Evolutionary conservation across 805 yeast genomes (phyloP).

Genomic region (Candida alai): DNA sequence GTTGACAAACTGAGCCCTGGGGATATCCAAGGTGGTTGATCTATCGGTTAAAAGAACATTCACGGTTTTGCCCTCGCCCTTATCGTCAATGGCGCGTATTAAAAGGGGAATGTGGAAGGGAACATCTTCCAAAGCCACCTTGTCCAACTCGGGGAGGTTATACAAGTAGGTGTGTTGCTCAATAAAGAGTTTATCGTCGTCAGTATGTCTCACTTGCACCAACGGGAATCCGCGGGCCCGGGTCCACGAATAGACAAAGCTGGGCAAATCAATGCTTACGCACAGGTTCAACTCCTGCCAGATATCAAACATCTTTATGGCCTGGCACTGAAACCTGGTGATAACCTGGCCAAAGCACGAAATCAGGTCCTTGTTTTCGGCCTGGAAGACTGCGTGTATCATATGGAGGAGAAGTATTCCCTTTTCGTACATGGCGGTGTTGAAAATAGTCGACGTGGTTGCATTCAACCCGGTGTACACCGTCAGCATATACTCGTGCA

Average conservation of each 20-base stretch:
- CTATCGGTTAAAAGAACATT: conserved; percentile 45
- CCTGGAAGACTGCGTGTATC: conserved; percentile 26
- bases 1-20: conserved; percentile 29
- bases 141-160: conserved; percentile 17
- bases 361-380: conserved; percentile 9
- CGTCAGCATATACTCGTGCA: conserved; percentile 29
- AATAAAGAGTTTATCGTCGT: conserved; percentile 14
- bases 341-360: conserved; percentile 34
- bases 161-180: conserved; percentile 37
- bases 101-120: conserved; percentile 63
- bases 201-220: conserved; percentile 20
- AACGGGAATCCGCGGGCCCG: conserved; percentile 59
- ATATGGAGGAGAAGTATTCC: conserved; percentile 55
- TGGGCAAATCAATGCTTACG: conserved; percentile 41
- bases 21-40: conserved; percentile 26
- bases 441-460: conserved; percentile 44
- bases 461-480: conserved; percentile 19
- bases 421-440: conserved; percentile 51
- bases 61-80: conserved; percentile 27
- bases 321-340: conserved; percentile 25
- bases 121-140: conserved; percentile 42
- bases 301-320: conserved; percentile 48
- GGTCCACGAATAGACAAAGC: conserved; percentile 58
- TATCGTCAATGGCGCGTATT: conserved; percentile 25
- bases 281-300: conserved; percentile 44